Base-by-base conservation (phyloP, 257 asterid genomes). In the Solanum clarkiae region DNA sequence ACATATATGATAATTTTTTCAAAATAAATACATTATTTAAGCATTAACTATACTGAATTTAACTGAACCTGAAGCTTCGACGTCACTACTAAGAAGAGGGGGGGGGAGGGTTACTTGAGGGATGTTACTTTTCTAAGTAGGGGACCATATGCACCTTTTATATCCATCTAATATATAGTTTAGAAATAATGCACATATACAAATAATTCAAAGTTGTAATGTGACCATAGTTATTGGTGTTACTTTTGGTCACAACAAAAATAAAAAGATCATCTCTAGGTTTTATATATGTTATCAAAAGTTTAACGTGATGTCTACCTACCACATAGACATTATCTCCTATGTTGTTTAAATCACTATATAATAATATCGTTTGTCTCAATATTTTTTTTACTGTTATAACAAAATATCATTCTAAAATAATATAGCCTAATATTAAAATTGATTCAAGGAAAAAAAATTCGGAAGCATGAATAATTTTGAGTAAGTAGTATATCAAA, bases 181-280 rank as follows among this genome's bases (percentile, higher is more conserved):
- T 36, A 32, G 77, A 68, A 32, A 14, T n/a, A 66, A 49, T 11
- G 55, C 16, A 36, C 7, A 32, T 32, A 47, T 47, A 47, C 22
- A 49, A 22, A 47, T 16, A 77, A 77, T 14, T 26, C 10, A 24
- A 26, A 77, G 47, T 51, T 24, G 24, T 77, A 77, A 26, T 8
- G 63, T 51, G 53, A 51, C 82, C 62, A 1, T 85, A 57, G 55
- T 47, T n/a, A 70, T 85, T 80, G 83, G 84, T 45, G 54, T 84
- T 86, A 82, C 86, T 85, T 86, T 83, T 63, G 42, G 42, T 63
- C 24, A 63, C 42, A 63, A 1, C 2, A 12, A 82, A 81, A 42
- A 47, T 54, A 29, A 55, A 70, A 77, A 86, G 87, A 86, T 86
- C 84, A 85, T 88, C 92, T 91, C 97, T 88, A 91, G 94, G 94